A percentile compares a stretch with the other conserved stretches of the same genome.
Conservation (phyloP, 345 rosid genomes). For the Durio zibethinus region DNA sequence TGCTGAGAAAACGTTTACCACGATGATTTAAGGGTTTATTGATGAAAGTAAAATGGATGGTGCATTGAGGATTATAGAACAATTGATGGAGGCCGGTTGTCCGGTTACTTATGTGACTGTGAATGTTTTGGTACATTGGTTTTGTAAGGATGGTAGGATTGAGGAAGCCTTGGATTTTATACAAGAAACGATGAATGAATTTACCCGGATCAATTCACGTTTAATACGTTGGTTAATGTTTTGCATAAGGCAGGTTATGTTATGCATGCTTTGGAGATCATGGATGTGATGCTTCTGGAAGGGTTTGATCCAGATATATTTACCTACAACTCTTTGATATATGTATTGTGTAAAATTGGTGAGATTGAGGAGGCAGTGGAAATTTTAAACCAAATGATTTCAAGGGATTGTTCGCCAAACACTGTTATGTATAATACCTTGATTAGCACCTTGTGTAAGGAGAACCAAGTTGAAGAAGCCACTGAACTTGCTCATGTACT, state of each 20-base stretch:
- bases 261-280: slow-evolving; percentile 70
- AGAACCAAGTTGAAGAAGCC: slow-evolving; percentile 80
- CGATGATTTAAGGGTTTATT: slow-evolving; percentile 81
- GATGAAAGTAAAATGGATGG: slow-evolving; percentile 78
- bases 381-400: slow-evolving; percentile 70
- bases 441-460: slow-evolving; percentile 75
- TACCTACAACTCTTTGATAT: slow-evolving; percentile 75
- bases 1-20: slow-evolving; percentile 83
- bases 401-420: slow-evolving; percentile 79
- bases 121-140: slow-evolving; percentile 83
- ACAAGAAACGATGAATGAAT: slow-evolving; percentile 58
- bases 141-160: slow-evolving; percentile 69
- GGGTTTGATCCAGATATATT: slow-evolving; percentile 81
- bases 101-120: slow-evolving; percentile 51
- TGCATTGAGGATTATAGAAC: slow-evolving; percentile 65
- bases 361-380: slow-evolving; percentile 77
- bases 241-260: slow-evolving; percentile 77
- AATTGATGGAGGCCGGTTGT: slow-evolving; percentile 57
- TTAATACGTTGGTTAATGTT: slow-evolving; percentile 77
- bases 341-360: slow-evolving; percentile 81
- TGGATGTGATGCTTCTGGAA: slow-evolving; percentile 86
- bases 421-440: slow-evolving; percentile 88
- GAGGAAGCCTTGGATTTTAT: slow-evolving; percentile 68
- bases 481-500: slow-evolving; percentile 60
- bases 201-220: slow-evolving; percentile 72